A percentile compares a stretch with the other conserved stretches of the same genome.
These are phyloP conservation scores for Maudiozyma humilis DNA, from an alignment of 1,139 yeast genomes.

Conservation along the genomic window DNA sequence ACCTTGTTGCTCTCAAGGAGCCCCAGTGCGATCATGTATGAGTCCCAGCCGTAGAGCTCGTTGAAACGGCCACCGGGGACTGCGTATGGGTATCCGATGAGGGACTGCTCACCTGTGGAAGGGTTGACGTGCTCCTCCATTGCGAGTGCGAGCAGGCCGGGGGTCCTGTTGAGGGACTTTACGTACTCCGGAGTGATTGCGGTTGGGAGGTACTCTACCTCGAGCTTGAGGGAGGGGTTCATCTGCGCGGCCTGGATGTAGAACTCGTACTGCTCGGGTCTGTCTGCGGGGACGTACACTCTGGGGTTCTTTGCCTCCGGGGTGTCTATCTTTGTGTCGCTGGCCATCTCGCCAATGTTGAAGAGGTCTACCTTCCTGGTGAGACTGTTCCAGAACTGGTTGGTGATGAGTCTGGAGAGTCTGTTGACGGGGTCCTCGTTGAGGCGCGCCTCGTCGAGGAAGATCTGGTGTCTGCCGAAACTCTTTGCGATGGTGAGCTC, in stretches of 20 bases:
- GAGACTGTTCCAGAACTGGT: slow-evolving; percentile 73
- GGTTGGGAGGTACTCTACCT: slow-evolving; percentile 63
- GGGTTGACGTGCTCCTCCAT: slow-evolving; percentile 47
- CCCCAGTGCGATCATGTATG: slow-evolving; percentile 87
- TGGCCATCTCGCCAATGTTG: slow-evolving; percentile 60
- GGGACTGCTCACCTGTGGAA: slow-evolving; percentile 38
- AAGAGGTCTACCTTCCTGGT: slow-evolving; percentile 63
- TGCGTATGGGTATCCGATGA: slow-evolving; percentile 74
- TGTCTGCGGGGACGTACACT: slow-evolving; percentile 65
- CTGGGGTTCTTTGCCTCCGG: slow-evolving; percentile 51
- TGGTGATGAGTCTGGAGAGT: slow-evolving; percentile 62
- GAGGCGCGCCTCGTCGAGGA: slow-evolving; percentile 74
- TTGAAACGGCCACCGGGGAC: slow-evolving; percentile 98
- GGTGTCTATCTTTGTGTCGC: slow-evolving; percentile 66
- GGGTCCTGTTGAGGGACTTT: slow-evolving; percentile 66
- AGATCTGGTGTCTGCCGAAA: slow-evolving; percentile 67
- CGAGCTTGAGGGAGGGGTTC: slow-evolving; percentile 54
- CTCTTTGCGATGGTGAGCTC: slow-evolving; percentile 83
- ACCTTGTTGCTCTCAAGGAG: slow-evolving; percentile 52
- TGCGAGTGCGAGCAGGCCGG: slow-evolving; percentile 82
- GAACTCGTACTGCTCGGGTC: slow-evolving; percentile 67
- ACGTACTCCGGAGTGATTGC: slow-evolving; percentile 61
- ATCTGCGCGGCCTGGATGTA: slow-evolving; percentile 46
- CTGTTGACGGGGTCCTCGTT: slow-evolving; percentile 84
- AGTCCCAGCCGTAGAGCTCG: slow-evolving; percentile 97